A percentile compares a stretch with the other conserved stretches of the same genome.
Conservation (phyloP, 257 asterid species). For the Phtheirospermum japonicum region DNA sequence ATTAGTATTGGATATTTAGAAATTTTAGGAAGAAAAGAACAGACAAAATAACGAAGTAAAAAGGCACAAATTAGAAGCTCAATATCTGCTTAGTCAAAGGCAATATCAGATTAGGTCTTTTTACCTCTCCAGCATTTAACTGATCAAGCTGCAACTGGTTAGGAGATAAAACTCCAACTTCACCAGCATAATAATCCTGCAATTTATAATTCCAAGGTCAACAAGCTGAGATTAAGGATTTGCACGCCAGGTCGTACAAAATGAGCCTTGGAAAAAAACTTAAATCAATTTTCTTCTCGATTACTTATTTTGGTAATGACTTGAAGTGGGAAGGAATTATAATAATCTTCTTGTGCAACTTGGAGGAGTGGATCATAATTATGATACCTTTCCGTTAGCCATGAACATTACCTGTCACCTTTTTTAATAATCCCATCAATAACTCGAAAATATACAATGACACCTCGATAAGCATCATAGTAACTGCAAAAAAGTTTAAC, state of each 20-base stretch:
- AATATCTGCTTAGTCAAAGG: conserved; percentile 18
- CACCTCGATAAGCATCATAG: conserved; percentile 94
- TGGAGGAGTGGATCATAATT: conserved; percentile 22
- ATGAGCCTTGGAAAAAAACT: conserved; percentile 7
- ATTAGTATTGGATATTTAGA: neutral
- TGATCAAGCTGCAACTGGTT: conserved; percentile 82
- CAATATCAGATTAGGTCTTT: conserved; percentile 30
- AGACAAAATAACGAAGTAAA: neutral
- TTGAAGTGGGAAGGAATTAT: neutral
- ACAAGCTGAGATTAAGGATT: conserved; percentile 14
- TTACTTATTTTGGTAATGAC: conserved; percentile 8
- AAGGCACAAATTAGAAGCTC: neutral
- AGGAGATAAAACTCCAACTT: conserved; percentile 95
- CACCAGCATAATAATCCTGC: conserved; percentile 96
- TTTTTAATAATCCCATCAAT: conserved; percentile 83
- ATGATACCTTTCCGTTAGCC: conserved; percentile 91
- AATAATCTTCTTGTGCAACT: neutral
- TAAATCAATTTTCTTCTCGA: conserved; percentile 12
- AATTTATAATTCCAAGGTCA: conserved; percentile 34
- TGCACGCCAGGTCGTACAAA: conserved; percentile 20
- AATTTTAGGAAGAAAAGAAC: neutral
- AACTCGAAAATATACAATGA: conserved; percentile 89
- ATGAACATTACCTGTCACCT: conserved; percentile 88
- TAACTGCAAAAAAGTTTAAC: conserved; percentile 55
- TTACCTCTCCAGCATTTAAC: conserved; percentile 91